These are phyloP conservation scores for Solanum hybrid DNA, from an alignment of 305 asterid species.

Conservation along the genomic window DNA sequence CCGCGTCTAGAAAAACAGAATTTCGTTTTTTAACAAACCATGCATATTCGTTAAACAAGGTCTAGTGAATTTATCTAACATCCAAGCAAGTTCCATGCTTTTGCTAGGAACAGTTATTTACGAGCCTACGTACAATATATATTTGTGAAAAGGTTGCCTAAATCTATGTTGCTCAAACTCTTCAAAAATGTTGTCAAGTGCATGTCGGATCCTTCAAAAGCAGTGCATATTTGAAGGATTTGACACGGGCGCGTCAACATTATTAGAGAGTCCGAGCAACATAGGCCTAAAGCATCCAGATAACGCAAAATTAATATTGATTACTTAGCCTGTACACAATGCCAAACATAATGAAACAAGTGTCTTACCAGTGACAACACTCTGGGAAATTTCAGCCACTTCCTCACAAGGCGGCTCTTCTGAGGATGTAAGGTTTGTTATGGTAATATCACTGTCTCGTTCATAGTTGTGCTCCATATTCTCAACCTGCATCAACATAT, in stretches of 20 bases:
- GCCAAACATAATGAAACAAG: not conserved
- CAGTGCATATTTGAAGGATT: not conserved
- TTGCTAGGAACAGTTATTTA: not conserved
- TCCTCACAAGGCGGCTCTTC: conserved; percentile 16
- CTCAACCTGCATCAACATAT: conserved; percentile 37
- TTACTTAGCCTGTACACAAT: not conserved
- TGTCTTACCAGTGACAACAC: conserved; percentile 28
- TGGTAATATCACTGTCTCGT: conserved; percentile 8
- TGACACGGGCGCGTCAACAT: not conserved
- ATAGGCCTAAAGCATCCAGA: not conserved
- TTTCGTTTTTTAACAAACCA: not conserved
- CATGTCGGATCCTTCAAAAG: not conserved
- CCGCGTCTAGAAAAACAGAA: not conserved
- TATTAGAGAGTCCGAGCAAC: not conserved
- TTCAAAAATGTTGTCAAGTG: not conserved
- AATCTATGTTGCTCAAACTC: not conserved
- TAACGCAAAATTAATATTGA: not conserved
- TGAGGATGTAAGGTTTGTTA: conserved; percentile 2
- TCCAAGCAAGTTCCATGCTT: not conserved
- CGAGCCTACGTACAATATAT: not conserved
- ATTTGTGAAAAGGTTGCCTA: not conserved
- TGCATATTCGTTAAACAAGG: not conserved
- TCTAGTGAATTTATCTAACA: not conserved
- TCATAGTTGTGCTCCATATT: conserved; percentile 10
- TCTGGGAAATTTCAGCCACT: conserved; percentile 10